Base-by-base conservation (phyloP, 1,139 yeast species). In the Nakaseomyces delphensis region DNA sequence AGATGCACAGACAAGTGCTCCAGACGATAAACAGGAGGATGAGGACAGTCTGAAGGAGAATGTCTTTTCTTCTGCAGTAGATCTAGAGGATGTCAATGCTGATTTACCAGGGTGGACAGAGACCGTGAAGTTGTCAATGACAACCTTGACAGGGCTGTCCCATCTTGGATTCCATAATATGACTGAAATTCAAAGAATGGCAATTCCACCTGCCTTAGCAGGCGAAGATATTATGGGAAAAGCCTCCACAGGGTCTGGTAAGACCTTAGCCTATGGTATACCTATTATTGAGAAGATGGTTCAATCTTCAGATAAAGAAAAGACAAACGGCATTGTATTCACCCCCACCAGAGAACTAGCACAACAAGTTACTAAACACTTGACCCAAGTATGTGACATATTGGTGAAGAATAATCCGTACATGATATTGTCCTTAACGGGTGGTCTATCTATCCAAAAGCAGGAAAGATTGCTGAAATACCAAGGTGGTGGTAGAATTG, bases 161-260 rank as follows among this genome's bases (percentile, higher is more conserved):
- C 67, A 68, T 15, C 63, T 80, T n/a, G 75, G 74, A 1, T 91
- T 83, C 61, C 57, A 53, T 2, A 65, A 68, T 27, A 97, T 98
- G 8, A 89, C 97, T 0, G 84, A 79, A 24, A 87, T 91, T 56
- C 98, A 91, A 64, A 70, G 69, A 48, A 68, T 68, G 46, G 70
- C 91, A n/a, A 80, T 91, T 42, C 96, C 97, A 1, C 59, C 71
- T 25, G 86, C 93, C 3, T 50, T 84, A 11, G 67, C 70, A 28
- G 94, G 91, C 4, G 71, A 71, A 40, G 97, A 91, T 62, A 76
- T 91, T 8, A 77, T 93, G 51, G 99, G 98, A 45, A 93, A 91
- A 57, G 98, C 98, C 9, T 82, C 94, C 7, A 93, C 99, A 1
- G 99, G 99, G 60, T 86, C 96, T 0, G 99, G 99, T 70, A 91